These are phyloP conservation scores for Stagonosporopsis cucurbitacearum DNA, from an alignment of 2,329 filamentous ascomycete species.

Conservation along the genomic window DNA sequence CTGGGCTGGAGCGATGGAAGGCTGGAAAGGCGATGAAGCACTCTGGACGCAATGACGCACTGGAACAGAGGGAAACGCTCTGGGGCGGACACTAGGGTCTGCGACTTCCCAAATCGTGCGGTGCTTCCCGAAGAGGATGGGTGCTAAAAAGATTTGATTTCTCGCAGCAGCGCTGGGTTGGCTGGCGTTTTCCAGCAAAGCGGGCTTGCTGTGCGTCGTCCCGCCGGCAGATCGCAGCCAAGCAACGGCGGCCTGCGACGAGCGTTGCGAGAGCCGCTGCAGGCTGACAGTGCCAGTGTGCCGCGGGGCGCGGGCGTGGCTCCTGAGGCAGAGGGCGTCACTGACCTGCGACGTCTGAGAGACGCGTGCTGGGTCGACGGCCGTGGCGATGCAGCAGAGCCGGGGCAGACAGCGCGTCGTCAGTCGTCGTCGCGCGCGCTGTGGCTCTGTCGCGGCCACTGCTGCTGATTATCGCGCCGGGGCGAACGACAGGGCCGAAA, in stretches of 20 bases:
- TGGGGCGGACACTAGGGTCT: constrained; percentile 15
- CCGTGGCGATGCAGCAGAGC: constrained; percentile 14
- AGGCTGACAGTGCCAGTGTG: constrained; percentile 6
- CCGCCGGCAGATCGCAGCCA: constrained; percentile 30
- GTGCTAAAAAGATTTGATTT: constrained; percentile 30
- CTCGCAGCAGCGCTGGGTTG: constrained; percentile 21
- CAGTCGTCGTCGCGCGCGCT: constrained; percentile 12
- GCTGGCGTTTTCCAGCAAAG: constrained; percentile 22
- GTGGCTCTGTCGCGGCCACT: constrained; percentile 18
- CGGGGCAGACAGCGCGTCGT: constrained; percentile 4
- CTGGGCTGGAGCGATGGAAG: constrained; percentile 14
- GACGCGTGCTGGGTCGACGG: constrained; percentile 14
- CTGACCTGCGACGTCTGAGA: constrained; percentile 9
- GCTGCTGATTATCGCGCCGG: constrained; percentile 17
- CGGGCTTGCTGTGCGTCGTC: constrained; percentile 28
- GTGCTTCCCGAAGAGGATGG: constrained; percentile 20
- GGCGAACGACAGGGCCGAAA: constrained; percentile 37
- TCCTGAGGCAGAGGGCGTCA: constrained; percentile 3
- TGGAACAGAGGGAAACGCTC: too few relatives aligned
- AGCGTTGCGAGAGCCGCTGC: constrained; percentile 19
- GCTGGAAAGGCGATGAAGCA: constrained; percentile 12
- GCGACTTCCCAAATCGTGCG: constrained; percentile 29
- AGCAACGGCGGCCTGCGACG: constrained; percentile 26
- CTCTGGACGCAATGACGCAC: constrained; percentile 14
- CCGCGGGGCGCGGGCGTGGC: background rate